Conservation (phyloP, 2,329 filamentous ascomycete species). For the Paracamarosporium sp. region DNA sequence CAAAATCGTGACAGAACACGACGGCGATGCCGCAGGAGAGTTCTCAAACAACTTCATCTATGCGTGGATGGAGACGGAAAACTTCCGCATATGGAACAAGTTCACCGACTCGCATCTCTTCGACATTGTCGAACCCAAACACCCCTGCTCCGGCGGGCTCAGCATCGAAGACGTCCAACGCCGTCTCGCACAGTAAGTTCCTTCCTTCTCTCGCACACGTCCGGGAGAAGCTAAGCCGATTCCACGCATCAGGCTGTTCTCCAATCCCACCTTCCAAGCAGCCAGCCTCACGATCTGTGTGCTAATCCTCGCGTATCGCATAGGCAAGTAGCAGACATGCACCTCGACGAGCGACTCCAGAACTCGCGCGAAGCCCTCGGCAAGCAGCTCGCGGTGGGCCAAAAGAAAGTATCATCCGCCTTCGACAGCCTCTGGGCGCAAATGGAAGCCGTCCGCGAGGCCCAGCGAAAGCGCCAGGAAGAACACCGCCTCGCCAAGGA, state of each 20-base stretch:
- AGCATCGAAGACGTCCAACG: conserved; percentile 95
- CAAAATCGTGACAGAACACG: conserved; percentile 67
- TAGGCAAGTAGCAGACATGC: conserved; percentile 85
- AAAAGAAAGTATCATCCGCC: conserved; percentile 84
- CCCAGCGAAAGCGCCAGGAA: conserved; percentile 69
- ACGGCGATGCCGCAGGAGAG: conserved; percentile 84
- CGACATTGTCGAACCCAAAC: conserved; percentile 89
- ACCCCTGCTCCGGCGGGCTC: conserved; percentile 90
- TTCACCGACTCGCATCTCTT: conserved; percentile 82
- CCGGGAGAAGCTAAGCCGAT: conserved; percentile 19
- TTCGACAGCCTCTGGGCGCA: conserved; percentile 91
- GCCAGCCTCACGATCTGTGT: conserved; percentile 39
- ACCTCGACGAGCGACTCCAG: conserved; percentile 88
- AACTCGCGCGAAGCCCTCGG: conserved; percentile 84
- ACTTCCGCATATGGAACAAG: conserved; percentile 86
- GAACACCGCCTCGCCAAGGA: conserved; percentile 56
- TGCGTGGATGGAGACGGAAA: conserved; percentile 87
- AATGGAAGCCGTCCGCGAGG: conserved; percentile 81
- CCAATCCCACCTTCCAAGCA: conserved; percentile 36
- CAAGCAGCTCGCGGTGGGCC: conserved; percentile 86
- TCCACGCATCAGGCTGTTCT: conserved; percentile 40
- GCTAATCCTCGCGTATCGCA: conserved; percentile 45
- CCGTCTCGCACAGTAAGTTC: conserved; percentile 71
- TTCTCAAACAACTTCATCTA: conserved; percentile 86
- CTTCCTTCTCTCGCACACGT: conserved; percentile 17